Base-by-base conservation (phyloP, 2,329 filamentous ascomycete genomes). In the Penicillium janthinellum region DNA sequence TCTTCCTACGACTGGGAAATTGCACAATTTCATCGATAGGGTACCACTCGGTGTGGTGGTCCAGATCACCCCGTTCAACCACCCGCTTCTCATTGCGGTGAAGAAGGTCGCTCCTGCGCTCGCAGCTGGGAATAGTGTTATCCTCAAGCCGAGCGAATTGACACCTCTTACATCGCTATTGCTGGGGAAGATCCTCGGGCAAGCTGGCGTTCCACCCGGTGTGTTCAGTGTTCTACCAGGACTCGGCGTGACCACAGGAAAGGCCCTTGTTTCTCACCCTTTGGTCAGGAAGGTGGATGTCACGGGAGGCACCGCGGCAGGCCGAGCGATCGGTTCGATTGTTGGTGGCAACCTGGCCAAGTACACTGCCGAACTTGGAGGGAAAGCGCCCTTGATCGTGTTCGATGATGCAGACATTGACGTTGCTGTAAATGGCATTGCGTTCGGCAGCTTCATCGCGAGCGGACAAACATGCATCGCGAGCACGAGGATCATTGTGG, bases 401-500 rank as follows among this genome's bases (percentile, higher is more conserved):
- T 77, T 76, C 51, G 64, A 70, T 2, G 70, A 73, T 39, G 64
- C 75, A 6, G 70, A 76, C 25, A 59, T 76, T 3, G 68, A 72
- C 5, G 58, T 63, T 15, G 67, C 72, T 1, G 67, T 75, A 1
- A 67, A 72, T 44, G 73, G 71, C 12, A 68, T 75, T 11, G 64
- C 75, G 7, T 79, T 79, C 59, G 77, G 76, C 6, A 75, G 75
- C 22, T 84, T 83, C 52, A 83, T 84, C 56, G 82, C 82, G 0
- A 83, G 80, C 58, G 83, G 83, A 0, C 83, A 85, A 66, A 85
- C 83, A 0, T 85, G 83, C 47, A 81, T 85, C 12, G 83, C 83
- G 4, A 83, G 83, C 5, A 85, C 82, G 15, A 76, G 83, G 22
- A 77, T 85, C 31, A 75, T 86, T 41, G 81, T 84, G 10, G 79